Percentiles rank a stretch among this genome's conserved stretches.
Conservation (phyloP, 768 basidiomycete genomes). For the Neoboletus magnificus region DNA sequence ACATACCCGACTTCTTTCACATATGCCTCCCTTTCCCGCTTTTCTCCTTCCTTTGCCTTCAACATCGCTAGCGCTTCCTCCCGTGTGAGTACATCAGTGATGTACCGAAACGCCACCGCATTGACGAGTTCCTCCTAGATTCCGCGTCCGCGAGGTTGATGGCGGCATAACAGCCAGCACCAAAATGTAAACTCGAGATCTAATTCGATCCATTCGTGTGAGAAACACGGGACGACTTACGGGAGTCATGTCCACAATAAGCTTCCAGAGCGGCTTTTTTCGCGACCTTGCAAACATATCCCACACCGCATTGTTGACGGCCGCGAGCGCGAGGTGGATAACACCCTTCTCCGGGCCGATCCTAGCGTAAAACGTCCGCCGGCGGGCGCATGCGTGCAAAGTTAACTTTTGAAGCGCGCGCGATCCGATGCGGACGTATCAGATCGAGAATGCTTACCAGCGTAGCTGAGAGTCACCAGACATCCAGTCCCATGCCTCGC, state of each 20-base stretch:
- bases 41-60: constrained; percentile 66
- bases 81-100: constrained; percentile 85
- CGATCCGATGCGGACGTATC: background rate
- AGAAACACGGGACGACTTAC: constrained; percentile 32
- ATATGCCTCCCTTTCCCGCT: constrained; percentile 70
- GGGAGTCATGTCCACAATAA: constrained; percentile 84
- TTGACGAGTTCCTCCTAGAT: constrained; percentile 69
- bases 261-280: constrained; percentile 88
- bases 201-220: background rate
- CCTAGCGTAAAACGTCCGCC: constrained; percentile 36
- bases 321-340: constrained; percentile 83
- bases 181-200: background rate
- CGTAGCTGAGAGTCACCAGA: constrained; percentile 83
- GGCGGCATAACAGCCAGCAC: background rate
- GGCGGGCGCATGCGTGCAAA: background rate
- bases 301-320: constrained; percentile 90
- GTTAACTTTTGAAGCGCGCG: background rate
- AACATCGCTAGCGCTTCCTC: constrained; percentile 85
- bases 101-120: constrained; percentile 80
- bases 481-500: constrained; percentile 80
- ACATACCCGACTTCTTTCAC: constrained; percentile 65
- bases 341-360: constrained; percentile 93
- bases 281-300: constrained; percentile 80
- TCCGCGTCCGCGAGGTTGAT: constrained; percentile 4
- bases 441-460: constrained; percentile 50